Conservation (phyloP, 2,329 filamentous ascomycete genomes). For the Phyllosticta ampelicida region DNA sequence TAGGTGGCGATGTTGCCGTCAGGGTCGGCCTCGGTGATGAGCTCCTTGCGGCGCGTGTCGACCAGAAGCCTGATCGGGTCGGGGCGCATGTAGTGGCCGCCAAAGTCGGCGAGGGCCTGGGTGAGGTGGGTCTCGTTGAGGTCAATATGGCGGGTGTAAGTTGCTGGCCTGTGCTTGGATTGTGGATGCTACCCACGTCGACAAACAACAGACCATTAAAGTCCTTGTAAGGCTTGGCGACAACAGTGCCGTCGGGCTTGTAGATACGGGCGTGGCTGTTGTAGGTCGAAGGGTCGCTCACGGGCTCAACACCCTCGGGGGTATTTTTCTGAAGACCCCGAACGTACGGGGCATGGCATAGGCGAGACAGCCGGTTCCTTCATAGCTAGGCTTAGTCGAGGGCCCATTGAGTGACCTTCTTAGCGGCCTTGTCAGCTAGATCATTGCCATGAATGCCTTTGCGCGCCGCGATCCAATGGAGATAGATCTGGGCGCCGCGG, state of each 20-base stretch:
- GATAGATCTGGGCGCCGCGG: too few relatives aligned
- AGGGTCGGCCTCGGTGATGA: constrained; percentile 18
- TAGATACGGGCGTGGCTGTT: constrained; percentile 47
- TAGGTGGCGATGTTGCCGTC: constrained; percentile 17
- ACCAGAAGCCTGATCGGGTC: constrained; percentile 45
- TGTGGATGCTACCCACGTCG: constrained; percentile 24
- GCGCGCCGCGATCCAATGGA: too few relatives aligned
- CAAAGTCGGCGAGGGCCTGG: constrained; percentile 44
- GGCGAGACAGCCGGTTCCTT: too few relatives aligned
- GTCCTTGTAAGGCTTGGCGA: constrained; percentile 39
- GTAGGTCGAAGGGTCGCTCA: constrained; percentile 37
- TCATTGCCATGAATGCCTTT: too few relatives aligned
- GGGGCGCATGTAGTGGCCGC: constrained; percentile 47
- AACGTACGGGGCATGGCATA: too few relatives aligned
- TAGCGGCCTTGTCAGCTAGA: too few relatives aligned
- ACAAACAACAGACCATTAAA: constrained; percentile 47
- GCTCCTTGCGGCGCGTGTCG: constrained; percentile 39
- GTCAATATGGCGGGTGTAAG: constrained; percentile 30
- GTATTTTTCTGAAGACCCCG: constrained; percentile 43
- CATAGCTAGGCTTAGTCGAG: too few relatives aligned
- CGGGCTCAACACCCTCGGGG: constrained; percentile 31
- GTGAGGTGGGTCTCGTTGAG: constrained; percentile 29
- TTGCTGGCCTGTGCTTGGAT: constrained; percentile 16
- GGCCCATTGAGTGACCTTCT: too few relatives aligned
- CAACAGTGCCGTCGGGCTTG: constrained; percentile 41